These are phyloP conservation scores for Pseudocercospora fijiensis DNA, from an alignment of 2,329 filamentous ascomycete species.

Conservation along the genomic window DNA sequence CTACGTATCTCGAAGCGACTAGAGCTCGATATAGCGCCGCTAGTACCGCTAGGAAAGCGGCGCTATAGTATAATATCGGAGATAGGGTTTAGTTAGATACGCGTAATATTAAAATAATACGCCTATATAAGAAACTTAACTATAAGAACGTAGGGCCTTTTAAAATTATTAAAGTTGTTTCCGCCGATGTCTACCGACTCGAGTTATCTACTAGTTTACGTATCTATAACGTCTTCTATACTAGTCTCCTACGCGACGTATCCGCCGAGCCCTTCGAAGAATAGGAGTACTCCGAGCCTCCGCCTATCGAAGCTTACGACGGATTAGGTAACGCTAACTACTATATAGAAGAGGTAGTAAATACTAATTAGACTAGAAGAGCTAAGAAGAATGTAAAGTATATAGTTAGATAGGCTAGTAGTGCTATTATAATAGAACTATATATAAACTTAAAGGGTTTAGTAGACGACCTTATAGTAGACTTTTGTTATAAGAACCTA, in stretches of 20 bases:
- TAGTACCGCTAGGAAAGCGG: background rate
- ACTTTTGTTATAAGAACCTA: too few relatives aligned
- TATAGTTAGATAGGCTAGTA: background rate
- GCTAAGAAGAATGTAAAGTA: slow-evolving; percentile 1
- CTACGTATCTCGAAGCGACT: too few relatives aligned
- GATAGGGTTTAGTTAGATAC: slow-evolving; percentile 1
- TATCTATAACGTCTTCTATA: background rate
- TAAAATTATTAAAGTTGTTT: background rate
- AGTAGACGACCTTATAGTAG: background rate
- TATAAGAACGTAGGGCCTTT: background rate
- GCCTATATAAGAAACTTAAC: slow-evolving; percentile 1
- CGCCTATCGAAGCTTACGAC: background rate
- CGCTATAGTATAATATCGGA: background rate
- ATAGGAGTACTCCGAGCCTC: background rate
- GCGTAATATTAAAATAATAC: background rate
- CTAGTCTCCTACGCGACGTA: background rate
- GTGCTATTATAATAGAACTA: background rate
- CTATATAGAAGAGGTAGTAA: background rate
- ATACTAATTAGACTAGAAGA: background rate
- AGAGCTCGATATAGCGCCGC: background rate
- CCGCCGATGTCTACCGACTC: background rate
- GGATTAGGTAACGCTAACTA: background rate
- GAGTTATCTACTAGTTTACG: background rate
- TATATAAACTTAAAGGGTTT: too few relatives aligned
- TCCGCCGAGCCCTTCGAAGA: background rate